phyloP scores from a whole-genome alignment of 768 basidiomycete genomes.

The Paxillus involutus region DNA sequence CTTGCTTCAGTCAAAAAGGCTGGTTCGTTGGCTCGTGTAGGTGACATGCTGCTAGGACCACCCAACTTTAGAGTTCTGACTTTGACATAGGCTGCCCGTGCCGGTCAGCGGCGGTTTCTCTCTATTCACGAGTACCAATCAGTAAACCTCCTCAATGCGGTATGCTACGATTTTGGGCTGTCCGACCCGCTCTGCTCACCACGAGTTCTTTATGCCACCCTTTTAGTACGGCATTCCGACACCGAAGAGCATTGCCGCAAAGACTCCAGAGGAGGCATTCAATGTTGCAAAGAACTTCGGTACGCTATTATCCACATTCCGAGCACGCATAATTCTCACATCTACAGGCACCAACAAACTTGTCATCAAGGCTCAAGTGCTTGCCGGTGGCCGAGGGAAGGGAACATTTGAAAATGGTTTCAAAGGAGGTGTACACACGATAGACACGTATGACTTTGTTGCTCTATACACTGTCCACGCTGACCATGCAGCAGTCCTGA shows the following conservation, averaged over 20 bases:
- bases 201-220: conserved; percentile 1
- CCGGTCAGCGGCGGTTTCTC: conserved; percentile 85
- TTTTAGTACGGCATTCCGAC: conserved; percentile 91
- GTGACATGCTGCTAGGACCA: conserved; percentile 8
- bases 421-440: conserved; percentile 95
- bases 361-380: conserved; percentile 98
- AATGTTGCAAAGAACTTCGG: conserved; percentile 89
- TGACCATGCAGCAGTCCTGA: conserved; percentile 56
- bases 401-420: conserved; percentile 95
- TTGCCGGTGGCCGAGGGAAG: conserved; percentile 98
- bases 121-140: conserved; percentile 99
- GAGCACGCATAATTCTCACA: background rate
- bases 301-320: conserved; percentile 32
- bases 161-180: conserved; percentile 35
- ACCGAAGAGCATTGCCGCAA: conserved; percentile 86
- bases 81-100: conserved; percentile 55
- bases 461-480: background rate
- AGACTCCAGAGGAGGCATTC: conserved; percentile 86
- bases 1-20: conserved; percentile 67
- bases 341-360: conserved; percentile 67
- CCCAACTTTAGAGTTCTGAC: background rate
- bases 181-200: background rate
- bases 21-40: conserved; percentile 61
- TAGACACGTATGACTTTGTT: conserved; percentile 63
- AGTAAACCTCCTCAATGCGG: conserved; percentile 90